Conservation (phyloP, 768 basidiomycete species). For the Mycena epipterygia region DNA sequence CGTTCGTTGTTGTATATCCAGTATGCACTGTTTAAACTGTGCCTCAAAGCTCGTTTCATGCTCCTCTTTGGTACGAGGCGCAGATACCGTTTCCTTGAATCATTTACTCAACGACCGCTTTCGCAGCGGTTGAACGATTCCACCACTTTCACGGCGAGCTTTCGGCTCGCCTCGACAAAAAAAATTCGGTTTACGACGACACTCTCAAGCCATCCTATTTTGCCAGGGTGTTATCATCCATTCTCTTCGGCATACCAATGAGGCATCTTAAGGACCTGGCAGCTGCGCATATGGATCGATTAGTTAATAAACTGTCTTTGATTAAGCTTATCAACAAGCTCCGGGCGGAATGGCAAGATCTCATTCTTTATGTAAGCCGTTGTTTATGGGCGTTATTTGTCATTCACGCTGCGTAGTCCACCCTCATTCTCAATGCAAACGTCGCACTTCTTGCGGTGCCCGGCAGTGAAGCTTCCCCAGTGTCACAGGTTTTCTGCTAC, state of each 20-base stretch:
- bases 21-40: too few relatives aligned
- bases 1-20: neutral
- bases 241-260: neutral
- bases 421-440: neutral
- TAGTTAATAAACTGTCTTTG: neutral
- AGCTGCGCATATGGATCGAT: neutral
- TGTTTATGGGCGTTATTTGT: neutral
- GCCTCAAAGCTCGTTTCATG: slow-evolving; percentile 1
- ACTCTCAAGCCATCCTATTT: neutral
- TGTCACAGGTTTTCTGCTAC: neutral
- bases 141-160: slow-evolving; percentile 14
- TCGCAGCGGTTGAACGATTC: neutral
- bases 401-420: neutral
- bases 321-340: neutral
- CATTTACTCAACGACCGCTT: neutral
- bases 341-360: neutral
- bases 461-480: neutral
- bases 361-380: slow-evolving; percentile 3
- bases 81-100: neutral
- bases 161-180: neutral
- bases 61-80: neutral
- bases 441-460: neutral
- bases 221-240: neutral
- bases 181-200: neutral
- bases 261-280: neutral